Base-by-base conservation (phyloP, 192 early-diverging fungal species). In the Mortierella antarctica region DNA sequence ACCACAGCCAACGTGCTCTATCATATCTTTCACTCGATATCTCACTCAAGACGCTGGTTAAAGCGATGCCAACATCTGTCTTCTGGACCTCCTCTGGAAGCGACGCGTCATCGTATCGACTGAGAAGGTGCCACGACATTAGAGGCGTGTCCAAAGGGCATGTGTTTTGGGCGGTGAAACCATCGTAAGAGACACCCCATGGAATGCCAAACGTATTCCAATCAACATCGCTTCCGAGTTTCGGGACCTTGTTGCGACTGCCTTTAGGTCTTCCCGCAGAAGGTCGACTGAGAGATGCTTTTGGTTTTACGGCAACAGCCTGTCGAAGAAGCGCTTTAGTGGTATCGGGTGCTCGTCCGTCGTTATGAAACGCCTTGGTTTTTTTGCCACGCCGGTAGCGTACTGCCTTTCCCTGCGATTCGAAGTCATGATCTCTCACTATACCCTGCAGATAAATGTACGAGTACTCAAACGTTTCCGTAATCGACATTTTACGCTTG, bases 201-300 rank as follows among this genome's bases (percentile, higher is more conserved):
- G 72, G 72, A 9, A 74, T 74, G 7, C 72, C 72, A 62, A 74
- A 74, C 5, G 46, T 67, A 6, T 45, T 21, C 57, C 72, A 66
- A 44, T 67, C 57, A 46, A 59, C 40, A 46, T 60, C 54, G 41
- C 21, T 40, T 44, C 70, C 57, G 5, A 66, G 48, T 46, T 53
- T 73, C 6, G 62, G 71, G 11, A 14, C 48, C 48, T 59, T 70
- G 58, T 61, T 70, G 54, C 54, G 54, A 20, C 54, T 55, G n/a
- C 54, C 54, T 21, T 55, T 55, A 6, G 54, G 54, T 11, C 54
- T 55, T 55, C 54, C 54, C 21, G 20, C 54, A 20, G n/a, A 15
- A 55, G 54, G 15, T n/a, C 54, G 54, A 31, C 31, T 31, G 31
- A 31, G 31, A 31, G 31, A 31, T 31, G 31, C 54, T 21, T 55